Evolutionary conservation across 345 rosid species (phyloP).

Genomic region (Populus euphratica): DNA sequence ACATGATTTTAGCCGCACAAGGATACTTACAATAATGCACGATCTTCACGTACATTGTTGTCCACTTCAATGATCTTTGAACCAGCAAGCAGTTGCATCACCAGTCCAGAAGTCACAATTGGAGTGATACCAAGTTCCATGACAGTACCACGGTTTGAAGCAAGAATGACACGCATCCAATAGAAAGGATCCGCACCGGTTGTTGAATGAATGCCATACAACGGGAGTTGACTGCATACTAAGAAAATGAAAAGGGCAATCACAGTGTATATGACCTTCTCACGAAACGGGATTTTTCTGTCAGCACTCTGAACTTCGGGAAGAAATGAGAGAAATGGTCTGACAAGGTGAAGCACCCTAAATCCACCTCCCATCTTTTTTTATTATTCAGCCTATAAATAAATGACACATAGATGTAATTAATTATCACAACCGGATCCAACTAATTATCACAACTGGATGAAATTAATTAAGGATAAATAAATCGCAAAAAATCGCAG

Average conservation of each 20-base stretch:
- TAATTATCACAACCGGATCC: not conserved
- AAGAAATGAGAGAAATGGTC: slow-evolving; percentile 64
- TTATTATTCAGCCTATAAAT: not conserved
- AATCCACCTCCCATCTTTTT: slow-evolving; percentile 65
- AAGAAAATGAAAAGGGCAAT: slow-evolving; percentile 69
- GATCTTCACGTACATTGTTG: slow-evolving; percentile 74
- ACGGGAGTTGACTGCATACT: slow-evolving; percentile 76
- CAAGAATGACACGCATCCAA: slow-evolving; percentile 81
- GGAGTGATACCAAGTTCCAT: slow-evolving; percentile 87
- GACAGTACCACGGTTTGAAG: slow-evolving; percentile 74
- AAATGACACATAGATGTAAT: not conserved
- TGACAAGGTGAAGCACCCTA: slow-evolving; percentile 68
- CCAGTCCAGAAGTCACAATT: slow-evolving; percentile 71
- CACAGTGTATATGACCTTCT: slow-evolving; percentile 75
- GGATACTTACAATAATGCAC: slow-evolving; percentile 64
- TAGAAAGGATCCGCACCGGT: slow-evolving; percentile 77
- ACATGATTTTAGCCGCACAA: not conserved
- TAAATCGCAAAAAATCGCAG: not conserved
- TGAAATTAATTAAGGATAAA: not conserved
- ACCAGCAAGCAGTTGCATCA: slow-evolving; percentile 74
- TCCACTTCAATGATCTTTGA: slow-evolving; percentile 74
- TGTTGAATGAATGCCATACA: slow-evolving; percentile 67
- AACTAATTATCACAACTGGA: too few species aligned
- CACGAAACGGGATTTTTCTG: slow-evolving; percentile 66
- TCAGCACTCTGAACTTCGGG: slow-evolving; percentile 78